Percentiles rank a stretch among this genome's conserved stretches.
These are phyloP conservation scores for Camelina laxa DNA, from an alignment of 345 rosid species.

Conservation along the genomic window DNA sequence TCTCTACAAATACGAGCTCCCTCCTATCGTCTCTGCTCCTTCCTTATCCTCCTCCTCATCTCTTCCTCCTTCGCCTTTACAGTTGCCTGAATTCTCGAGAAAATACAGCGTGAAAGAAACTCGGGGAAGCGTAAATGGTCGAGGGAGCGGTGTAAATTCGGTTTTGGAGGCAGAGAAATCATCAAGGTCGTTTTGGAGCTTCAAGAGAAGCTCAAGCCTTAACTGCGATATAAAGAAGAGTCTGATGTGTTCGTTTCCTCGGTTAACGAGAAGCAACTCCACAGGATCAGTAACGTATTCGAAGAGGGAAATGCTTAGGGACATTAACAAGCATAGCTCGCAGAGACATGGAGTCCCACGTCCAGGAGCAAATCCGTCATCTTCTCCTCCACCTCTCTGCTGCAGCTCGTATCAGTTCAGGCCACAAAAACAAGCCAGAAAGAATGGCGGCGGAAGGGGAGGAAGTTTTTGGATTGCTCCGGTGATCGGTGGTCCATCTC, in stretches of 20 bases:
- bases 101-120: conserved; percentile 36
- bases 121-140: conserved; percentile 15
- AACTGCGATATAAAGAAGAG: conserved; percentile 61
- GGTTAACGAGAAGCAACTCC: conserved; percentile 71
- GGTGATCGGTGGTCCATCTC: conserved; percentile 69
- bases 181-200: conserved; percentile 76
- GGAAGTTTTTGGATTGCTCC: conserved; percentile 59
- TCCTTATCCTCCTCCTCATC: conserved; percentile 39
- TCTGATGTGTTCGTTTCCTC: conserved; percentile 61
- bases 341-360: conserved; percentile 42
- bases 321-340: conserved; percentile 50
- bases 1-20: conserved; percentile 40
- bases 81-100: conserved; percentile 31
- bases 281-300: conserved; percentile 59
- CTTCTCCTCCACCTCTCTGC: conserved; percentile 37
- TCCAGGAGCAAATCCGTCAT: conserved; percentile 26
- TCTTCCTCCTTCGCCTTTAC: conserved; percentile 50
- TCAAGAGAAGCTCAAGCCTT: conserved; percentile 77
- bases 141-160: conserved; percentile 16
- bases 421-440: conserved; percentile 55
- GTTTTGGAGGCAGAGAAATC: conserved; percentile 48
- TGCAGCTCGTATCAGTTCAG: conserved; percentile 47
- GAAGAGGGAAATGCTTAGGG: conserved; percentile 45
- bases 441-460: conserved; percentile 48
- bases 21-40: conserved; percentile 45